Conservation (phyloP, 2,329 filamentous ascomycete species). For the Neospermospora avenae region DNA sequence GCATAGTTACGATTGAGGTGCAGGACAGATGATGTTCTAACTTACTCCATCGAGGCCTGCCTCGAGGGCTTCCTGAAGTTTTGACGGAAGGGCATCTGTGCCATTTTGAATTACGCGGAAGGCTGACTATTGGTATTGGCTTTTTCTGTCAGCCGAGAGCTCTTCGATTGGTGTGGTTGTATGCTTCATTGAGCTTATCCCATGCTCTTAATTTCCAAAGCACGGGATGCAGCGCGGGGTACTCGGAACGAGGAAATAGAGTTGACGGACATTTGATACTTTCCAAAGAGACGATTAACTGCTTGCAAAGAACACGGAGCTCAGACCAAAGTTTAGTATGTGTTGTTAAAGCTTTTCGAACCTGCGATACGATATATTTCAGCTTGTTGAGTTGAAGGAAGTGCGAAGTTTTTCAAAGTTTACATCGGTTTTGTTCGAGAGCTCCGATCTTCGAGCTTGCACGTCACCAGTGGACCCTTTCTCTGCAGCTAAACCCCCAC, state of each 20-base stretch:
- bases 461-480: conserved; percentile 12
- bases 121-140: conserved; percentile 3
- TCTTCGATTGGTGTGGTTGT: conserved; percentile 14
- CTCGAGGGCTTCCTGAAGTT: conserved; percentile 33
- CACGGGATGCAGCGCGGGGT: conserved; percentile 12
- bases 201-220: conserved; percentile 9
- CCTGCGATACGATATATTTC: neutral
- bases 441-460: conserved; percentile 9
- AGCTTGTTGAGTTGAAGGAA: neutral
- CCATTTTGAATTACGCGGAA: conserved; percentile 21
- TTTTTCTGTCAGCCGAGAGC: conserved; percentile 19
- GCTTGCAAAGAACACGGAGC: neutral
- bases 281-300: neutral
- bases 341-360: neutral
- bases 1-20: neutral
- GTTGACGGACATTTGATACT: conserved; percentile 6
- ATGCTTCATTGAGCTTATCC: conserved; percentile 1
- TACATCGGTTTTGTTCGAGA: neutral
- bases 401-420: neutral
- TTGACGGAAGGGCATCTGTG: conserved; percentile 28
- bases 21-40: neutral
- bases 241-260: conserved; percentile 6
- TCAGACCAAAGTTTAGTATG: neutral
- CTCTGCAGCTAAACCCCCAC: conserved; percentile 8
- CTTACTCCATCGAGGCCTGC: conserved; percentile 36